Evolutionary conservation across 768 basidiomycete species (phyloP), one percentile per base, ranked within the genome.

Genomic region (Candolleomyces eurysporus): DNA sequence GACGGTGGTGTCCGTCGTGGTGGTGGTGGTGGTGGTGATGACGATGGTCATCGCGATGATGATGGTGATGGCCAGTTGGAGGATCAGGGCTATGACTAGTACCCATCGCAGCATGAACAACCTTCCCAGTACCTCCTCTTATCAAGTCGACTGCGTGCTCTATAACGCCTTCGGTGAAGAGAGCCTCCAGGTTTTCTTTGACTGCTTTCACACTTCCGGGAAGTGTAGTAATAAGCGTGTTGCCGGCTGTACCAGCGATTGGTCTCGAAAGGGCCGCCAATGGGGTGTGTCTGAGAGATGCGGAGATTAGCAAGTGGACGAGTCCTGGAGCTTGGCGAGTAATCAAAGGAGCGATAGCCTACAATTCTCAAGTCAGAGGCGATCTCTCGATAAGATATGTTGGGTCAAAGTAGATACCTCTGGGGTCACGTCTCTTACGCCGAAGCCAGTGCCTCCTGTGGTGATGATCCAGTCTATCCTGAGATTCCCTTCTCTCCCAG

Each of bases 161-260:
- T 1, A 89, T 72, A 1, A 94, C 76, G 6, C 83, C 85, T 5
- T 72, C 78, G 14, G 74, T 71, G 6, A 95, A 75, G 31, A 94
- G 76, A 0, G 82, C 81, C 1, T 83, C 82, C 60, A 93, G 68
- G 67, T 87, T 91, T 68, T 96, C 94, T 63, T 79, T 86, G 45
- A 94, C 93, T 2, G 91, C 94, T 68, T 91, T 94, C 43, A 88
- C 83, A 66, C 91, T 92, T 3, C 94, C 94, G 0, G 94, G 94
- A 10, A 96, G 84, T 0, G 91, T 93, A 19, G 91, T 79, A 26
- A 96, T 76, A 21, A 96, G 79, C 0, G 86, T 88, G 56, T 79
- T 79, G 26, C 76, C 79, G 62, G 87, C 73, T 8, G 86, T 89
- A 3, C 94, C 94, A 4, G 91, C 92, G 16, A 94, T 79, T 1